Conservation (phyloP, 108 stramenopile species). For the Chaetoceros muelleri region DNA sequence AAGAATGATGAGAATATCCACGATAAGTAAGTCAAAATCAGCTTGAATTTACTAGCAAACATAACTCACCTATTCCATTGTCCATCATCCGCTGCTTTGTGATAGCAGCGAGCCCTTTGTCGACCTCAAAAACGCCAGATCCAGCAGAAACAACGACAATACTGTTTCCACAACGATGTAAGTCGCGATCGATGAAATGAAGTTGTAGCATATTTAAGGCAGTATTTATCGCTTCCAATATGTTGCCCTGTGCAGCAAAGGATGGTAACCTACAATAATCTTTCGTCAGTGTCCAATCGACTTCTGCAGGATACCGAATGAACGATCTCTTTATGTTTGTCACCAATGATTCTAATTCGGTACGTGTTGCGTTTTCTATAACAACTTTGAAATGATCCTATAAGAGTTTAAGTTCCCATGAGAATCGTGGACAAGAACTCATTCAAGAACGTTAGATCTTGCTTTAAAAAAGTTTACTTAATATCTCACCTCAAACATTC, state of each 20-base stretch:
- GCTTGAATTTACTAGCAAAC: too few relatives aligned
- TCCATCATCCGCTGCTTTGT: conserved; percentile 99
- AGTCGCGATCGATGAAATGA: conserved; percentile 92
- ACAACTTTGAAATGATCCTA: conserved; percentile 86
- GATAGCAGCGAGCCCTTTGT: conserved; percentile 79
- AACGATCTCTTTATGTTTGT: conserved; percentile 80
- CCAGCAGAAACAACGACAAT: conserved; percentile 93
- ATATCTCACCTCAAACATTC: conserved; percentile 43
- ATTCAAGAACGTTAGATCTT: too few relatives aligned
- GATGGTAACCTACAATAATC: conserved; percentile 49
- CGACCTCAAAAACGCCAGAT: conserved; percentile 89
- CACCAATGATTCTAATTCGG: conserved; percentile 71
- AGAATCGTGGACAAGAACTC: background rate
- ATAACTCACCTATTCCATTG: conserved; percentile 96
- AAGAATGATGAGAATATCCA: too few relatives aligned
- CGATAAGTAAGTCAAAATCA: too few relatives aligned
- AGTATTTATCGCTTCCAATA: conserved; percentile 95
- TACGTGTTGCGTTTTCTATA: conserved; percentile 82
- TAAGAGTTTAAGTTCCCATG: background rate
- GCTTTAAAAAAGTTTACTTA: background rate
- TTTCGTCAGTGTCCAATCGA: conserved; percentile 63
- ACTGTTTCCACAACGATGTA: conserved; percentile 88
- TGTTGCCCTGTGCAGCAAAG: conserved; percentile 87
- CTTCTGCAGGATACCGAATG: conserved; percentile 67
- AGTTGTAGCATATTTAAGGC: conserved; percentile 93